These are phyloP conservation scores for Sherardia arvensis DNA, from an alignment of 257 asterid genomes.

Conservation along the genomic window DNA sequence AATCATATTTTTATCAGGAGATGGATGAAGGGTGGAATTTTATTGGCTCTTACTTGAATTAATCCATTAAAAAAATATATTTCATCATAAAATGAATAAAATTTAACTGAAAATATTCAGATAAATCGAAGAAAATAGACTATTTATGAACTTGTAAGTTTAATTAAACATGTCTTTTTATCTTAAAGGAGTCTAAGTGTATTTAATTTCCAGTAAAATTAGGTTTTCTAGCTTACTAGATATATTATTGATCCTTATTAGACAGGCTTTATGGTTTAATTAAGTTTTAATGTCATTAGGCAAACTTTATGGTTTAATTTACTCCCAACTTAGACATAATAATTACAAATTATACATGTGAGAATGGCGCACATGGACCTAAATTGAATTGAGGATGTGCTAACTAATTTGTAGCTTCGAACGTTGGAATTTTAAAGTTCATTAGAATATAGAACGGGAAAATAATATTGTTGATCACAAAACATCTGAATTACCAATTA, in stretches of 20 bases:
- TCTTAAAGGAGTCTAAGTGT: no score
- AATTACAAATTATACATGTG: background rate
- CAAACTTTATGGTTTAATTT: background rate
- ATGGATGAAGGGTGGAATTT: no score
- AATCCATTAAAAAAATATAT: no score
- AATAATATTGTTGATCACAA: background rate
- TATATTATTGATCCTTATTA: background rate
- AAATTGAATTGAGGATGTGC: background rate
- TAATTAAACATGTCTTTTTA: no score
- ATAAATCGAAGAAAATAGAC: no score
- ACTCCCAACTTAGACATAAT: background rate
- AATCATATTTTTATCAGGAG: no score
- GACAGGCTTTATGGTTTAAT: background rate
- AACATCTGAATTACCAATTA: background rate
- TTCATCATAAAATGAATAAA: no score
- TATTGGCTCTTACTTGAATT: no score
- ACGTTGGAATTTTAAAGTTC: background rate
- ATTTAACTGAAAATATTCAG: no score
- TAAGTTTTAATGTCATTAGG: background rate
- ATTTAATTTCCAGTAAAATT: no score
- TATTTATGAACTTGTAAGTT: no score
- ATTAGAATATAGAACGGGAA: no score
- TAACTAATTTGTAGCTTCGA: background rate
- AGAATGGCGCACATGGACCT: slow-evolving; percentile 7
- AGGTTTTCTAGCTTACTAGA: background rate